Percentiles rank a stretch among this genome's conserved stretches.
These are phyloP conservation scores for Oehlia diaphana DNA, from an alignment of 192 early-diverging fungal species.

Conservation along the genomic window DNA sequence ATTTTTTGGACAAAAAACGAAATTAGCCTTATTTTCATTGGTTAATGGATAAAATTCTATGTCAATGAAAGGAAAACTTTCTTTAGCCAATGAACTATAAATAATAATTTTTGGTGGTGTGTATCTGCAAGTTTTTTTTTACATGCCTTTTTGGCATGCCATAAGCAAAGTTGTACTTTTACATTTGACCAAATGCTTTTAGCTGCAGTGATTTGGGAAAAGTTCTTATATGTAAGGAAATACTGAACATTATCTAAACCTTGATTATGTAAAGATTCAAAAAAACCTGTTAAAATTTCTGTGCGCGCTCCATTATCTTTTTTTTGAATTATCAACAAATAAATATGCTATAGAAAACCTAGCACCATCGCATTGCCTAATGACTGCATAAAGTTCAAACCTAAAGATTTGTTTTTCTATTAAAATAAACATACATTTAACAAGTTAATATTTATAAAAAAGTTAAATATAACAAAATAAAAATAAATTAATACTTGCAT, in stretches of 20 bases:
- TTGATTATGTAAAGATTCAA: neutral
- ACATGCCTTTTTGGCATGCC: neutral
- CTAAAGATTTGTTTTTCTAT: neutral
- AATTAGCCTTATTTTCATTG: neutral
- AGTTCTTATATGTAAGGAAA: slow-evolving; percentile 4
- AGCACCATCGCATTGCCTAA: neutral
- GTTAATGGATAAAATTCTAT: neutral
- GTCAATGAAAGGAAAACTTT: neutral
- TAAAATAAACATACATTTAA: too few relatives aligned
- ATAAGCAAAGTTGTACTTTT: neutral
- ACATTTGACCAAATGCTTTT: neutral
- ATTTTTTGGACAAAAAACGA: neutral
- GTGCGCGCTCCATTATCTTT: neutral
- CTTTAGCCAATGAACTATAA: neutral
- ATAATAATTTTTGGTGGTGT: neutral
- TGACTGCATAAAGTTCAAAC: slow-evolving; percentile 4
- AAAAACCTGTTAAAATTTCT: neutral
- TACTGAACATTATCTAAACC: neutral
- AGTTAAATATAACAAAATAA: too few relatives aligned
- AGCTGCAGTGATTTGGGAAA: neutral
- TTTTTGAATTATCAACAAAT: neutral
- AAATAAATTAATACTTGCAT: too few relatives aligned
- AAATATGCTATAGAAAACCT: neutral
- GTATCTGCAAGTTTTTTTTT: neutral
- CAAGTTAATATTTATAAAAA: too few relatives aligned